These are phyloP conservation scores for Melampsora americana DNA, from an alignment of 1,284 basidiomycete species.

Conservation along the genomic window DNA sequence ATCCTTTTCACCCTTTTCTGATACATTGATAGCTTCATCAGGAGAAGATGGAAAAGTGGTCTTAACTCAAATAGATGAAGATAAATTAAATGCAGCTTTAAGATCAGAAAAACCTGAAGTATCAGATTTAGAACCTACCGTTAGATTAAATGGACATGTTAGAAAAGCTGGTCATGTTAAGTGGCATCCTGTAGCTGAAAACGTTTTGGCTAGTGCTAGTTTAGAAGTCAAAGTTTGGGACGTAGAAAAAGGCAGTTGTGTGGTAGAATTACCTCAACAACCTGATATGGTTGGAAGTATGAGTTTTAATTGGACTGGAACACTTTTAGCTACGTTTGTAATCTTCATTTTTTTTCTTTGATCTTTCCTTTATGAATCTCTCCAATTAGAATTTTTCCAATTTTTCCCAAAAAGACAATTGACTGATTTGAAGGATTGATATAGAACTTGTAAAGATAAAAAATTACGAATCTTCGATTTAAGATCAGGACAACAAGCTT, in stretches of 20 bases:
- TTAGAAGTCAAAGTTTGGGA: conserved; percentile 95
- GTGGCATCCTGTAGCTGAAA: conserved; percentile 86
- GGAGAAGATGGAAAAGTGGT: conserved; percentile 91
- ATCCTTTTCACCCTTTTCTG: conserved; percentile 92
- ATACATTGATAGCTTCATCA: conserved; percentile 79
- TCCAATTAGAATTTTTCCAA: no score
- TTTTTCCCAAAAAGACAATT: not conserved
- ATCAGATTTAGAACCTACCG: conserved; percentile 73
- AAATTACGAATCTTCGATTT: conserved; percentile 90
- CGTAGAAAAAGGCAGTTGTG: conserved; percentile 63
- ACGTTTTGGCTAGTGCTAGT: conserved; percentile 80
- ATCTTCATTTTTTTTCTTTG: not conserved
- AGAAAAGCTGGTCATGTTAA: conserved; percentile 90
- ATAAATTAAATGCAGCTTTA: conserved; percentile 74
- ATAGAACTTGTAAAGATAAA: conserved; percentile 77
- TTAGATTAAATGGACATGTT: conserved; percentile 60
- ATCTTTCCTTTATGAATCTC: no score
- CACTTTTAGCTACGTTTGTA: conserved; percentile 61
- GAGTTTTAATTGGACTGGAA: conserved; percentile 78
- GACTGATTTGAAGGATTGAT: conserved; percentile 57
- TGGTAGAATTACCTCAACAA: conserved; percentile 69
- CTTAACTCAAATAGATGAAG: conserved; percentile 76
- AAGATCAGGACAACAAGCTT: conserved; percentile 71
- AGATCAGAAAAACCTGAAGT: conserved; percentile 75
- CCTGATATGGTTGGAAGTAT: conserved; percentile 83